phyloP scores from a whole-genome alignment of 2,329 filamentous ascomycete species.

The Aspergillus neotritici region DNA sequence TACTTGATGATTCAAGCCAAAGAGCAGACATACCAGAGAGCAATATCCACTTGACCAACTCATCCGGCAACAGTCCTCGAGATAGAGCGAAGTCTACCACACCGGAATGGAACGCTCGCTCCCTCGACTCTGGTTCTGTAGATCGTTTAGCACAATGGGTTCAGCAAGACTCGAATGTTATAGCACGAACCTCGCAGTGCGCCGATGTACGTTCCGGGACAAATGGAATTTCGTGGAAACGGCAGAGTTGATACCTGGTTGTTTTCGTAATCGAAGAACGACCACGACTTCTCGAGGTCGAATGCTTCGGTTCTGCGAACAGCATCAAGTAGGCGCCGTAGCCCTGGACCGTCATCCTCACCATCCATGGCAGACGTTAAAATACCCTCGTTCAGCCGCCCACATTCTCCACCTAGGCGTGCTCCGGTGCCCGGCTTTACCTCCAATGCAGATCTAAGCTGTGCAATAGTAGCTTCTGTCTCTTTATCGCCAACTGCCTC shows the following conservation, averaged over 20 bases:
- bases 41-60: slow-evolving; percentile 61
- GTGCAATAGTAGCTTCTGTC: slow-evolving; percentile 48
- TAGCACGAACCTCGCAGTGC: slow-evolving; percentile 29
- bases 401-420: slow-evolving; percentile 3
- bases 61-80: slow-evolving; percentile 51
- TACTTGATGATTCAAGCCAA: not conserved
- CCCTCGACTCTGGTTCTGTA: slow-evolving; percentile 46
- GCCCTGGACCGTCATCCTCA: slow-evolving; percentile 38
- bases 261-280: slow-evolving; percentile 48
- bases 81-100: slow-evolving; percentile 52
- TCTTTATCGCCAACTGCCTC: slow-evolving; percentile 57
- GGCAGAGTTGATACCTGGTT: slow-evolving; percentile 17
- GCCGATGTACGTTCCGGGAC: slow-evolving; percentile 24
- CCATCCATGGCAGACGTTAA: slow-evolving; percentile 42
- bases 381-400: slow-evolving; percentile 33
- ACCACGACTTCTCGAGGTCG: slow-evolving; percentile 49
- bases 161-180: not conserved
- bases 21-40: slow-evolving; percentile 25
- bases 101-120: slow-evolving; percentile 58
- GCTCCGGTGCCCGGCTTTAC: slow-evolving; percentile 1
- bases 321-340: slow-evolving; percentile 50
- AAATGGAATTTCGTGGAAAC: slow-evolving; percentile 33
- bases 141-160: slow-evolving; percentile 10
- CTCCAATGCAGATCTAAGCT: slow-evolving; percentile 30
- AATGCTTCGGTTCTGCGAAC: slow-evolving; percentile 58